Conservation (phyloP, 495 filamentous ascomycete genomes). For the Hypomontagnella submonticulosa region DNA sequence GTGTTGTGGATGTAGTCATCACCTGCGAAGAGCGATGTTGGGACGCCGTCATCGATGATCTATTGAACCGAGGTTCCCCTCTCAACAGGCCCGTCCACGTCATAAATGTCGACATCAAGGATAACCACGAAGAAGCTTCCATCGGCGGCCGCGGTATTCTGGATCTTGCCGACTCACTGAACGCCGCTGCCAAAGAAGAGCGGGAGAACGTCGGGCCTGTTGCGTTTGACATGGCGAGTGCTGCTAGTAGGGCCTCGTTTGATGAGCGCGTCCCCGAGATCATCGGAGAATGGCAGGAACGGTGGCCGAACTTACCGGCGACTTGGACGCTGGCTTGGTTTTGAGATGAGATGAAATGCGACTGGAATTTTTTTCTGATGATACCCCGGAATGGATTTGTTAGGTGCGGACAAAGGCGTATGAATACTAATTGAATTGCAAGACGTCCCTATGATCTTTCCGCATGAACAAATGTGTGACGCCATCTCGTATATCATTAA, state of each 20-base stretch:
- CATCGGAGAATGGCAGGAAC: constrained; percentile 94
- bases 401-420: constrained; percentile 8
- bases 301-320: constrained; percentile 89
- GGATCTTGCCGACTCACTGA: constrained; percentile 87
- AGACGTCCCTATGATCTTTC: no score
- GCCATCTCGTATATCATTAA: no score
- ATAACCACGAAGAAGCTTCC: constrained; percentile 96
- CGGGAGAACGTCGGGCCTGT: constrained; percentile 68
- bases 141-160: constrained; percentile 92
- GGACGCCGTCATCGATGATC: constrained; percentile 97
- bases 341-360: constrained; percentile 54
- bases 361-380: constrained; percentile 29
- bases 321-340: constrained; percentile 98
- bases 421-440: background rate
- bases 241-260: constrained; percentile 76
- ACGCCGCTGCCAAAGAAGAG: constrained; percentile 83
- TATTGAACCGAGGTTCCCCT: constrained; percentile 81
- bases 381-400: constrained; percentile 43
- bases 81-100: constrained; percentile 95
- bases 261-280: constrained; percentile 95
- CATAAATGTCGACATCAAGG: constrained; percentile 97
- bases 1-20: constrained; percentile 92
- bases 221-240: constrained; percentile 76
- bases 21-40: constrained; percentile 99
- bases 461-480: no score